phyloP scores from a whole-genome alignment of 2,329 filamentous ascomycete species.

The Lachnellula arida region DNA sequence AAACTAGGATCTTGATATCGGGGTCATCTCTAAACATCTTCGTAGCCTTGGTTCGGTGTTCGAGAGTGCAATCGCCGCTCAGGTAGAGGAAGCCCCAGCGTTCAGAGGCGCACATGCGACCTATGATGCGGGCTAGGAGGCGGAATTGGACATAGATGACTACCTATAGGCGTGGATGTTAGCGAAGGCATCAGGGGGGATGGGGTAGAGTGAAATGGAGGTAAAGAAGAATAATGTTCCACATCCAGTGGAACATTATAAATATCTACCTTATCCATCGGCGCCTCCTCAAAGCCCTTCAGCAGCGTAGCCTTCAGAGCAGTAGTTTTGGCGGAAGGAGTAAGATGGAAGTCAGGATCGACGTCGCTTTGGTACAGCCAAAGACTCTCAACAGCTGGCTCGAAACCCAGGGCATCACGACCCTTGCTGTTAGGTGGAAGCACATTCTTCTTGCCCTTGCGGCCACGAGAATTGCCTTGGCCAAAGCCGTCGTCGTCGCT shows the following conservation, averaged over 20 bases:
- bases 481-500: constrained; percentile 8
- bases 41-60: constrained; percentile 41
- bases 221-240: background rate
- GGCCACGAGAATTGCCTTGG: background rate
- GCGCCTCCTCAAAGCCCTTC: constrained; percentile 39
- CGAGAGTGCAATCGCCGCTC: constrained; percentile 44
- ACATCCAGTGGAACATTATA: background rate
- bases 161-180: constrained; percentile 14
- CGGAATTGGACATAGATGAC: constrained; percentile 58
- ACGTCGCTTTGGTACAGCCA: constrained; percentile 25
- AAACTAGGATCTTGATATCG: constrained; percentile 45
- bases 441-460: constrained; percentile 1
- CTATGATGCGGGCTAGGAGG: constrained; percentile 47
- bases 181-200: background rate
- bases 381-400: constrained; percentile 20
- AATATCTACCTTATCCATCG: constrained; percentile 40
- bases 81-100: constrained; percentile 40
- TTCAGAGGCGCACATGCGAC: constrained; percentile 44
- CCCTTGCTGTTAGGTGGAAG: constrained; percentile 15
- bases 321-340: constrained; percentile 38
- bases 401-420: constrained; percentile 22
- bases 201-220: background rate
- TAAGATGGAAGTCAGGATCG: constrained; percentile 22
- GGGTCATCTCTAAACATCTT: constrained; percentile 39
- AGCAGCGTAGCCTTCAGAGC: constrained; percentile 34